Conservation (phyloP, 768 basidiomycete genomes). For the Trametes cubensis region DNA sequence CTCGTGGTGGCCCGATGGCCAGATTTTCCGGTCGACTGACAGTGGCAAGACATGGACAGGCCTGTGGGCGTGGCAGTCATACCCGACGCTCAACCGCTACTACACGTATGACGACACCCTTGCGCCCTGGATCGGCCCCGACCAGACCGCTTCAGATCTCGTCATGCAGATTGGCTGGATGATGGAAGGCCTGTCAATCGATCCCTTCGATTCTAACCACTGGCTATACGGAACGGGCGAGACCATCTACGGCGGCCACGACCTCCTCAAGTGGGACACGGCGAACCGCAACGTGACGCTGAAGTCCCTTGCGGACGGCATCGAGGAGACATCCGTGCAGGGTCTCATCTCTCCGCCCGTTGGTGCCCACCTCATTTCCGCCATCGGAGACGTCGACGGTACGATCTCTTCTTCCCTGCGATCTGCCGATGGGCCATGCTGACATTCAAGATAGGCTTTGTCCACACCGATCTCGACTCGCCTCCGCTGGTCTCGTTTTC, state of each 20-base stretch:
- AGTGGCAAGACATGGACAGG: conserved; percentile 60
- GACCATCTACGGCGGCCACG: conserved; percentile 63
- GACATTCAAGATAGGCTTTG: conserved; percentile 42
- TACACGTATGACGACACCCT: conserved; percentile 57
- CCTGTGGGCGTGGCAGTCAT: conserved; percentile 57
- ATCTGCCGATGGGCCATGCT: neutral
- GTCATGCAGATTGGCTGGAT: conserved; percentile 68
- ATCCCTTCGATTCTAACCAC: conserved; percentile 70
- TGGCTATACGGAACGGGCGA: conserved; percentile 73
- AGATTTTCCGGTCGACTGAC: conserved; percentile 63
- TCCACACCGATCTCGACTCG: conserved; percentile 45
- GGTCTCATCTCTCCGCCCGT: conserved; percentile 62
- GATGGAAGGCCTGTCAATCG: conserved; percentile 68
- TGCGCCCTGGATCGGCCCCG: conserved; percentile 63
- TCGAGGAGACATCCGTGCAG: conserved; percentile 64
- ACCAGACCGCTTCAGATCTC: conserved; percentile 45
- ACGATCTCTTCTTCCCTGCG: neutral
- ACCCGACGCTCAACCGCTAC: conserved; percentile 49
- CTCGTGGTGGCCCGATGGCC: conserved; percentile 58
- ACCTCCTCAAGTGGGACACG: conserved; percentile 62
- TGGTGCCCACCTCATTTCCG: conserved; percentile 60
- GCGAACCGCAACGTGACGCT: conserved; percentile 56
- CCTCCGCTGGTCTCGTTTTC: conserved; percentile 44
- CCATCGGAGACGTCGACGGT: conserved; percentile 58
- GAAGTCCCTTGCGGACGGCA: conserved; percentile 61